These are phyloP conservation scores for Fraxinus cuspidata DNA, from an alignment of 257 asterid species.

Conservation along the genomic window DNA sequence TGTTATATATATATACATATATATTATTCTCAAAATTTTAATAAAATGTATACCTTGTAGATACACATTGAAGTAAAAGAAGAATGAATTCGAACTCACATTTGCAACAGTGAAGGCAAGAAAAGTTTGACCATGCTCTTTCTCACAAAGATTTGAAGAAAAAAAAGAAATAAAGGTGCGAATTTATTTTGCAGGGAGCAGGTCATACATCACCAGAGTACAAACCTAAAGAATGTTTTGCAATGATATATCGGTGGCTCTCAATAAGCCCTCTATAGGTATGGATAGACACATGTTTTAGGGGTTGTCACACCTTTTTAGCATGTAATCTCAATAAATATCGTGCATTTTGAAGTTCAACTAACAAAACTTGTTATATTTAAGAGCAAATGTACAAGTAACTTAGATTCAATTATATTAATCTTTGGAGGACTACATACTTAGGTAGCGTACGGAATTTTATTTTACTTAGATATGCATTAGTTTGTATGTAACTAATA, in stretches of 20 bases:
- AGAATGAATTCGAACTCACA: constrained; percentile 31
- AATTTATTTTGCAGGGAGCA: not conserved
- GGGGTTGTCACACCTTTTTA: too few relatives aligned
- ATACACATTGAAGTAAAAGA: constrained; percentile 32
- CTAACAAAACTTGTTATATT: too few relatives aligned
- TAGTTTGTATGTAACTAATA: too few relatives aligned
- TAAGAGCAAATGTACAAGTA: too few relatives aligned
- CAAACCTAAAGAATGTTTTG: not conserved
- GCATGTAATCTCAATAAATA: too few relatives aligned
- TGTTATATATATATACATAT: too few relatives aligned
- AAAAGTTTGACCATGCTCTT: not conserved
- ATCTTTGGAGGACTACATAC: too few relatives aligned
- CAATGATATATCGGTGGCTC: not conserved
- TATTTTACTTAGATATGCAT: too few relatives aligned
- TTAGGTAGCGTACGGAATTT: too few relatives aligned
- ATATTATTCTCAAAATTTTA: not conserved
- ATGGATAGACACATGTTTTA: not conserved
- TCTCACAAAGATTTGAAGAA: not conserved
- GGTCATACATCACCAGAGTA: not conserved
- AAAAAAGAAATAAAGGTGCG: too few relatives aligned
- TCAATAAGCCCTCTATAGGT: not conserved
- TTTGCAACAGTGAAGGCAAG: constrained; percentile 53
- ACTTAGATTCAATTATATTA: too few relatives aligned
- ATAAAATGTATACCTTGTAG: constrained; percentile 16
- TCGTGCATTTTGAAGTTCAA: too few relatives aligned